A percentile compares a stretch with the other conserved stretches of the same genome.
These are phyloP conservation scores for Phytophthora sp. DNA, from an alignment of 352 stramenopile genomes.

Conservation along the genomic window DNA sequence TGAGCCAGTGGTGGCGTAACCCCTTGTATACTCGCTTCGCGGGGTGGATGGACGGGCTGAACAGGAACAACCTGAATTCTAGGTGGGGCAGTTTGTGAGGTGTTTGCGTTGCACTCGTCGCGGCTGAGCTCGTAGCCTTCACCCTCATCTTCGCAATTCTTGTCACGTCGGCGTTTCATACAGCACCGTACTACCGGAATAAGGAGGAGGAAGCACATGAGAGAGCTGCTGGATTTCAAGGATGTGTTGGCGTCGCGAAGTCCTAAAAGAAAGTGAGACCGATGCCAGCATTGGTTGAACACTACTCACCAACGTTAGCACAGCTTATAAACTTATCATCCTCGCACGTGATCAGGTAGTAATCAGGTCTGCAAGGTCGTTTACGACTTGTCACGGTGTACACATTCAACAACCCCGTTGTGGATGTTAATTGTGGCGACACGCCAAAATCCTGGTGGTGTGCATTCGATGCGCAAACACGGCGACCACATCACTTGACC, in stretches of 20 bases:
- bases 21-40: neutral
- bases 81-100: neutral
- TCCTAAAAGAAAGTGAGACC: conserved; percentile 12
- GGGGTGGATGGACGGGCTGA: neutral
- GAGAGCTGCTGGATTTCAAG: neutral
- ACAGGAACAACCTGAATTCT: conserved; percentile 4
- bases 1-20: neutral
- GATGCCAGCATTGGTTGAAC: neutral
- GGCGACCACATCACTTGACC: too few relatives aligned
- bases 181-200: conserved; percentile 4
- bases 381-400: conserved; percentile 9
- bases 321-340: too few relatives aligned
- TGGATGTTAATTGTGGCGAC: too few relatives aligned
- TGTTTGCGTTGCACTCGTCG: neutral
- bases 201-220: conserved; percentile 19
- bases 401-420: too few relatives aligned
- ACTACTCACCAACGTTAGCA: too few relatives aligned
- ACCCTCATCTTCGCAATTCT: neutral
- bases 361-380: conserved; percentile 5
- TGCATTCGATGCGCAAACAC: too few relatives aligned
- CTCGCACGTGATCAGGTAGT: too few relatives aligned
- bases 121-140: conserved; percentile 1
- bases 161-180: conserved; percentile 7
- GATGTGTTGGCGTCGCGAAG: neutral
- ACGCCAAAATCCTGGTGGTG: too few relatives aligned